phyloP scores from a whole-genome alignment of 345 rosid species.

The Anastatica hierochuntica region DNA sequence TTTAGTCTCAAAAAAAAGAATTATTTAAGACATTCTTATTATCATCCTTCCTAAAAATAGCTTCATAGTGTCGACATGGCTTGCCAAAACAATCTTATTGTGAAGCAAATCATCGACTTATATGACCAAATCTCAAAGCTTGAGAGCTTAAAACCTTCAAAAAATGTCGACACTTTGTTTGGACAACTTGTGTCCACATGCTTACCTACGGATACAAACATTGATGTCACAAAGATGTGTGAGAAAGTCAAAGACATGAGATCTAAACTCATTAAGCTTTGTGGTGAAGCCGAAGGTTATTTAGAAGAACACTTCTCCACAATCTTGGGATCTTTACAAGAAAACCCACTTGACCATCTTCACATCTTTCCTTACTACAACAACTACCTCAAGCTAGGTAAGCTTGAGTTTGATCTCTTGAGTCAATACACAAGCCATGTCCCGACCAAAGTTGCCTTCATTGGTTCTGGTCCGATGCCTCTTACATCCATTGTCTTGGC shows the following conservation, averaged over 20 bases:
- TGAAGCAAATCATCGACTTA: conserved; percentile 38
- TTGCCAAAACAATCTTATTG: conserved; percentile 46
- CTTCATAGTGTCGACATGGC: conserved; percentile 43
- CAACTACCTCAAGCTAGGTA: conserved; percentile 71
- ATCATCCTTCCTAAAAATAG: neutral
- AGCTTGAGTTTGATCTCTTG: conserved; percentile 53
- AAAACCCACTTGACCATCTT: conserved; percentile 61
- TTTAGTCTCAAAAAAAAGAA: neutral
- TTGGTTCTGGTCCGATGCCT: conserved; percentile 88
- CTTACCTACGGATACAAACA: conserved; percentile 52
- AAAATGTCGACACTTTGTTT: conserved; percentile 67
- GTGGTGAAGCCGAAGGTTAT: conserved; percentile 73
- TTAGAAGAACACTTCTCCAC: conserved; percentile 59
- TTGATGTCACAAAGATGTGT: conserved; percentile 49
- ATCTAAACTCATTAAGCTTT: conserved; percentile 52
- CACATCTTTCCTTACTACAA: conserved; percentile 55
- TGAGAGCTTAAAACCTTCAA: conserved; percentile 54
- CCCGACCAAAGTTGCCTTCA: conserved; percentile 52
- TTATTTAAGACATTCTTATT: conserved; percentile 11
- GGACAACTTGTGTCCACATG: conserved; percentile 62
- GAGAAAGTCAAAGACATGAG: conserved; percentile 47
- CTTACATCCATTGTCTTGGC: conserved; percentile 70
- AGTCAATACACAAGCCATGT: conserved; percentile 18
- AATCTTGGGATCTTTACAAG: conserved; percentile 32
- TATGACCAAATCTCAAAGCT: conserved; percentile 63